Percentiles rank a stretch among this genome's conserved stretches.
phyloP scores from a whole-genome alignment of 768 basidiomycete genomes.

The Nidularia pulvinata region DNA sequence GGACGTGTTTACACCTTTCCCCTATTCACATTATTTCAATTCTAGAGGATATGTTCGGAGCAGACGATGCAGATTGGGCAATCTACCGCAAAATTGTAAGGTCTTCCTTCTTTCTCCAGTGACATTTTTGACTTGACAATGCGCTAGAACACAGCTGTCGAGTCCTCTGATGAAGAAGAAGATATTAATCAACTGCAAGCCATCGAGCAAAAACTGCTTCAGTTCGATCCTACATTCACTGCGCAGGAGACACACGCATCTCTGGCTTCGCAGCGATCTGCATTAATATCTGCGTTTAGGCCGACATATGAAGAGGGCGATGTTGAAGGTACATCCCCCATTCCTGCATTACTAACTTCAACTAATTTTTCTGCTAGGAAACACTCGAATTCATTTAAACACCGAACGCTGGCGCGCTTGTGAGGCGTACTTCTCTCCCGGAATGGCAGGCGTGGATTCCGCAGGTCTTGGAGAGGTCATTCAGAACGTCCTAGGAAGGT shows the following conservation, averaged over 20 bases:
- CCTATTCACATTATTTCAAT: constrained; percentile 3
- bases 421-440: constrained; percentile 91
- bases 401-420: constrained; percentile 90
- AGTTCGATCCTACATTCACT: constrained; percentile 86
- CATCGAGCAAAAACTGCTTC: constrained; percentile 81
- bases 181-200: constrained; percentile 70
- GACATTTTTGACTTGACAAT: background rate
- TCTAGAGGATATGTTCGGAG: constrained; percentile 90
- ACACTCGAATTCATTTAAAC: constrained; percentile 83
- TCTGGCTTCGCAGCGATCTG: constrained; percentile 74
- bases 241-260: constrained; percentile 81
- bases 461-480: constrained; percentile 94
- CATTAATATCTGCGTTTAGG: constrained; percentile 83
- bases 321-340: constrained; percentile 43
- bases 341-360: background rate
- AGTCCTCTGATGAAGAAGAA: constrained; percentile 90
- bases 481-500: constrained; percentile 78
- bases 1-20: background rate
- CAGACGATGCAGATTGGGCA: constrained; percentile 95
- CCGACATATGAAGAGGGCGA: constrained; percentile 80
- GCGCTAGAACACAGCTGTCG: constrained; percentile 62
- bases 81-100: constrained; percentile 96
- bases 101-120: constrained; percentile 1
- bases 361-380: constrained; percentile 32
- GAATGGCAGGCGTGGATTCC: constrained; percentile 94